A percentile compares a stretch with the other conserved stretches of the same genome.
Evolutionary conservation across 495 filamentous ascomycete genomes (phyloP).

Genomic region (Penicillium cataractarum): DNA sequence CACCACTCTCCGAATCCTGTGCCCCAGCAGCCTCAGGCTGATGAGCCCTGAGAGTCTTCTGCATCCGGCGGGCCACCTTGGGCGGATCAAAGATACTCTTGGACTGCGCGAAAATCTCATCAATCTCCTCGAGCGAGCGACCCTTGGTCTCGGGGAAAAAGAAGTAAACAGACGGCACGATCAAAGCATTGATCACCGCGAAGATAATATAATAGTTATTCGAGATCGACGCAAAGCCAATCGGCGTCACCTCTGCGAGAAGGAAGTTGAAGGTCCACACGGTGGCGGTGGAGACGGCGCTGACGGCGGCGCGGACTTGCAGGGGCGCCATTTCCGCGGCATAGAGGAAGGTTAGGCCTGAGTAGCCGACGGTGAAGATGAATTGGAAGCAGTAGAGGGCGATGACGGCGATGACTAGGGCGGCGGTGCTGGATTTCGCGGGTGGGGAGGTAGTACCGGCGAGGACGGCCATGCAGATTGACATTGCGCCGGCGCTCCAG

Average conservation of each 20-base stretch:
- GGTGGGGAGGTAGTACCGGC: constrained; percentile 49
- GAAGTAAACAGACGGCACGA: constrained; percentile 56
- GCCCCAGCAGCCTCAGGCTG: constrained; percentile 6
- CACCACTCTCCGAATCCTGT: constrained; percentile 7
- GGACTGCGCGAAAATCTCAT: constrained; percentile 62
- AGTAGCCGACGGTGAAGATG: constrained; percentile 58
- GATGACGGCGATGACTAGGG: constrained; percentile 46
- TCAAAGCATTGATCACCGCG: constrained; percentile 49
- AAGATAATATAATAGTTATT: constrained; percentile 56
- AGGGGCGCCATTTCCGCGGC: constrained; percentile 69
- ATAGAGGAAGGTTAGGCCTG: constrained; percentile 68
- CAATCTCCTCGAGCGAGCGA: constrained; percentile 73
- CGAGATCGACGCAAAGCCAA: constrained; percentile 48
- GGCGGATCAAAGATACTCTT: constrained; percentile 36
- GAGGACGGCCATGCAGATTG: constrained; percentile 61
- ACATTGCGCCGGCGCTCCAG: constrained; percentile 55
- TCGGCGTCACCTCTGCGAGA: constrained; percentile 47
- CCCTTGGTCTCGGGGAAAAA: constrained; percentile 60
- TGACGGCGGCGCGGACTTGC: constrained; percentile 66
- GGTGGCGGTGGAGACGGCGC: constrained; percentile 62
- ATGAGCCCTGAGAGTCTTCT: constrained; percentile 17
- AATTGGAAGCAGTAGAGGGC: constrained; percentile 47
- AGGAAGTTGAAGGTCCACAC: constrained; percentile 64
- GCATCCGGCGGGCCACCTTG: constrained; percentile 28
- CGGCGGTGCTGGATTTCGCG: constrained; percentile 31